Conservation (phyloP, 2,329 filamentous ascomycete species). For the Diaporthe vexans region DNA sequence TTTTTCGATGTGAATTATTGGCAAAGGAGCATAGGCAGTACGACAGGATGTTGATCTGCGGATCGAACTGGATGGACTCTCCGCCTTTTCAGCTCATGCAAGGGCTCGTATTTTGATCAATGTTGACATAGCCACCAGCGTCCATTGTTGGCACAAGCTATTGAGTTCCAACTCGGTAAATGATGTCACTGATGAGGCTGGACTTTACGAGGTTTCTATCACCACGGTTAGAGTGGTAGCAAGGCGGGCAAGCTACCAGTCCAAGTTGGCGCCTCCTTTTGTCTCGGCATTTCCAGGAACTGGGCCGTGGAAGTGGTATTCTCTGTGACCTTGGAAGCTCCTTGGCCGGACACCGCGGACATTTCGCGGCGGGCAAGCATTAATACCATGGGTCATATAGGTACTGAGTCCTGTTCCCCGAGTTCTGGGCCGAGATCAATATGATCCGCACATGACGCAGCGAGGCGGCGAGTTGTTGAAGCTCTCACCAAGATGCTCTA, state of each 20-base stretch:
- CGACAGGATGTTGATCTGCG: neutral
- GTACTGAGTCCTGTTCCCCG: slow-evolving; percentile 38
- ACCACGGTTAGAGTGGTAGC: neutral
- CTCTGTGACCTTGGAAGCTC: slow-evolving; percentile 34
- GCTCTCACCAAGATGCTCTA: slow-evolving; percentile 78
- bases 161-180: too few species aligned
- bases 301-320: slow-evolving; percentile 38
- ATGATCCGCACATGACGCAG: slow-evolving; percentile 56
- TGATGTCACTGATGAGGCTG: neutral
- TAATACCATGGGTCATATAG: slow-evolving; percentile 60
- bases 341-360: neutral
- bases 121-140: neutral
- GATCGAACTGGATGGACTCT: too few species aligned
- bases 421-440: slow-evolving; percentile 1
- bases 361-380: slow-evolving; percentile 1
- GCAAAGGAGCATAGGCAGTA: neutral
- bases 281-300: neutral
- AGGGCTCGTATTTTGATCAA: neutral
- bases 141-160: too few species aligned
- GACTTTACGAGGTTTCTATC: neutral
- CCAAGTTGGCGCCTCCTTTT: neutral
- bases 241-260: slow-evolving; percentile 24
- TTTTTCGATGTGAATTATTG: neutral
- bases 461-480: slow-evolving; percentile 66
- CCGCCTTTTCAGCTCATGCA: neutral